phyloP scores from a whole-genome alignment of 495 filamentous ascomycete species.

The Neurospora pannonica region DNA sequence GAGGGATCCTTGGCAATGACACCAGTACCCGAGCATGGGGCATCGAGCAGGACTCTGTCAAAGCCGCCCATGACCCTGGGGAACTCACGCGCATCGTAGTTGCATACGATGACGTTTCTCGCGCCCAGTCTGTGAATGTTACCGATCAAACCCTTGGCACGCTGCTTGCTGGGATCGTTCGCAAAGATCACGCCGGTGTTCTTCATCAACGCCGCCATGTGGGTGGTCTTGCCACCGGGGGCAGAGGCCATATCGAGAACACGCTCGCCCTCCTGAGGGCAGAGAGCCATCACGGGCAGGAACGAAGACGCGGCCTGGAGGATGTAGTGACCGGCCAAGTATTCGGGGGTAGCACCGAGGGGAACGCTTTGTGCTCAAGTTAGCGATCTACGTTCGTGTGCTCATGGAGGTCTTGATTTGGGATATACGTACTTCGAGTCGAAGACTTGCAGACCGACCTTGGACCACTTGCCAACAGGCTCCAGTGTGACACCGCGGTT shows the following conservation, averaged over 20 bases:
- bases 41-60: slow-evolving; percentile 45
- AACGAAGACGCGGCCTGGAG: slow-evolving; percentile 95
- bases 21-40: slow-evolving; percentile 42
- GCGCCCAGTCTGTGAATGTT: slow-evolving; percentile 94
- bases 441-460: slow-evolving; percentile 93
- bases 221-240: slow-evolving; percentile 94
- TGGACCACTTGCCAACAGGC: slow-evolving; percentile 97
- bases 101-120: slow-evolving; percentile 89
- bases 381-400: not conserved
- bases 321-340: slow-evolving; percentile 95
- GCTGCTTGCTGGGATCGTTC: slow-evolving; percentile 87
- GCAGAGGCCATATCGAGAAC: slow-evolving; percentile 90
- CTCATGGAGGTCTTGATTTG: not conserved
- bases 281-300: slow-evolving; percentile 93
- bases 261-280: slow-evolving; percentile 86
- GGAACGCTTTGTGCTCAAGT: slow-evolving; percentile 45
- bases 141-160: slow-evolving; percentile 93
- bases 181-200: slow-evolving; percentile 95
- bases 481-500: slow-evolving; percentile 95
- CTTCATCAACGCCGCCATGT: slow-evolving; percentile 95
- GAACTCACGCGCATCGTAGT: slow-evolving; percentile 87
- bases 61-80: slow-evolving; percentile 92
- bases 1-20: slow-evolving; percentile 93
- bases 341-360: slow-evolving; percentile 95
- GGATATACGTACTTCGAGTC: slow-evolving; percentile 49